Evolutionary conservation across 768 basidiomycete genomes (phyloP).

Genomic region (Dacryopinax spathularia): DNA sequence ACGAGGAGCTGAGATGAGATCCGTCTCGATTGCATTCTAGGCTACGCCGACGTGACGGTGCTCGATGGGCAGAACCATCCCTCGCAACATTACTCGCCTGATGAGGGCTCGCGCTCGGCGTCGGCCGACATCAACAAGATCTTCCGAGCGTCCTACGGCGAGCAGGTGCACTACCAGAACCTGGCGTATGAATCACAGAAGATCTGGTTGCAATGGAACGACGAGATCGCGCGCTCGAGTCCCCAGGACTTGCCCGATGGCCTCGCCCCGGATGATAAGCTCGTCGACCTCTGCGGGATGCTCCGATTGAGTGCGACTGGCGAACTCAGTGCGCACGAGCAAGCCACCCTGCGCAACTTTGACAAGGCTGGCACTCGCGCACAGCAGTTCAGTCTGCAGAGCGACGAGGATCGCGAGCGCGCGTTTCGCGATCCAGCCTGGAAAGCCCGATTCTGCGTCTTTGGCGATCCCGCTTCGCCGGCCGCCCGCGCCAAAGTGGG

Average conservation of each 20-base stretch:
- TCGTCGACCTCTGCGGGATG: not conserved
- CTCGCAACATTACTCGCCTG: not conserved
- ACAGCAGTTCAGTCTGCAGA: not conserved
- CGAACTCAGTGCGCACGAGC: not conserved
- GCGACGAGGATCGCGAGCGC: not conserved
- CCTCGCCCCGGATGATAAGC: not conserved
- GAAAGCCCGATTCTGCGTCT: not conserved
- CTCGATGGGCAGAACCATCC: not conserved
- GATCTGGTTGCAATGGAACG: not conserved
- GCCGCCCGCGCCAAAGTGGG: not conserved
- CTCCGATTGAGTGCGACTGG: not conserved
- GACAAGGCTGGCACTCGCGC: not conserved
- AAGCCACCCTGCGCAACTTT: not conserved
- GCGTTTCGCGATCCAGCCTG: not conserved
- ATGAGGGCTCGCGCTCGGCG: not conserved
- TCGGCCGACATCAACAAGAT: slow-evolving; percentile 1
- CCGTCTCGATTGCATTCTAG: not conserved
- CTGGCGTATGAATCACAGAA: not conserved
- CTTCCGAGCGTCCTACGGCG: not conserved
- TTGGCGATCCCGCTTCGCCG: not conserved
- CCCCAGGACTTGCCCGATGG: not conserved
- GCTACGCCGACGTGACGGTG: not conserved
- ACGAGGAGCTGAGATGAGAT: not conserved
- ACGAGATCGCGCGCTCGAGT: not conserved
- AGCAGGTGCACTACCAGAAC: not conserved